Evolutionary conservation across 768 basidiomycete genomes (phyloP).

Genomic region (Brasilioporus rufonigricans): DNA sequence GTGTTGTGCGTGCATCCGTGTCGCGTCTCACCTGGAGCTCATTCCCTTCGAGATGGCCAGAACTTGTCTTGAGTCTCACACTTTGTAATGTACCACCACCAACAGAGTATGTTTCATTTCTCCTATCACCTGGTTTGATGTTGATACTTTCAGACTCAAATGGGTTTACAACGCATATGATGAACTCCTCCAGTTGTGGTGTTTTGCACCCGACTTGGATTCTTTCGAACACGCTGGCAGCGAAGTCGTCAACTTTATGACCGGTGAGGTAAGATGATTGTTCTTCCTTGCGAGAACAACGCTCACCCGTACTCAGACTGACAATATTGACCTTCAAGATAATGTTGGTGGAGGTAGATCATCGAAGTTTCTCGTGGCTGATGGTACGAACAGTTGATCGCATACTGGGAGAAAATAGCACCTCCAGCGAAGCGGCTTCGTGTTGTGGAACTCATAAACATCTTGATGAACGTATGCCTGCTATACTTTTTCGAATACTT

Average conservation of each 20-base stretch:
- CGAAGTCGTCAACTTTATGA: constrained; percentile 54
- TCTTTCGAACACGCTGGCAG: constrained; percentile 63
- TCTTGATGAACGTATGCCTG: constrained; percentile 57
- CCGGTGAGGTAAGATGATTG: constrained; percentile 50
- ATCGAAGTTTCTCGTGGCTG: constrained; percentile 1
- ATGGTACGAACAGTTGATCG: constrained; percentile 49
- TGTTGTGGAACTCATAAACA: constrained; percentile 50
- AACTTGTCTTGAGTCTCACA: constrained; percentile 64
- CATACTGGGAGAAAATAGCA: constrained; percentile 57
- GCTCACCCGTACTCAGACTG: constrained; percentile 10
- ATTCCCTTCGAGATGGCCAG: constrained; percentile 56
- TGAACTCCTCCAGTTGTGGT: constrained; percentile 62
- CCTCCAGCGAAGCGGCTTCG: constrained; percentile 56
- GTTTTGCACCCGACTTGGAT: constrained; percentile 64
- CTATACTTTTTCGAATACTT: neutral
- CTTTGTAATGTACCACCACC: constrained; percentile 68
- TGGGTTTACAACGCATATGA: constrained; percentile 61
- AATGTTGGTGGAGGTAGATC: constrained; percentile 43
- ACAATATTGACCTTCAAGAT: constrained; percentile 57
- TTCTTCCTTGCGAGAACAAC: neutral
- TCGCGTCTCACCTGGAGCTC: constrained; percentile 1
- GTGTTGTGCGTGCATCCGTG: constrained; percentile 48
- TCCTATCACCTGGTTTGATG: neutral
- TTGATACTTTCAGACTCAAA: constrained; percentile 43
- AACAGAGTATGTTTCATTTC: constrained; percentile 50